Base-by-base conservation (phyloP, 345 rosid genomes). In the Lepidium sativum region DNA sequence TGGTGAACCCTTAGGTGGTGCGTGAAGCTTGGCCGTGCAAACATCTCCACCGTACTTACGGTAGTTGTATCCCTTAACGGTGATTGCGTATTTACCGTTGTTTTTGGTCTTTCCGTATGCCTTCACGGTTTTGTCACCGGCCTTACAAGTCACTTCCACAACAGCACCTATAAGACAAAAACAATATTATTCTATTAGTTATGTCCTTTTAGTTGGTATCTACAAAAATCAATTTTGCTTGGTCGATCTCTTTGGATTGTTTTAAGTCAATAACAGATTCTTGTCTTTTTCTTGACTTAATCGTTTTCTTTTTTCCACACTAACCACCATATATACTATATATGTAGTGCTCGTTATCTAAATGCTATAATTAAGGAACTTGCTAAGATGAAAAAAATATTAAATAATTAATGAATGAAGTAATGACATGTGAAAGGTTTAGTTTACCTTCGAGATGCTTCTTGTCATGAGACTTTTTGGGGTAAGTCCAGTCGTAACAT, bases 401-500 rank as follows among this genome's bases (percentile, higher is more conserved):
- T 27, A 27, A 5, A 5, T 21, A 47, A 66, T 23, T 65, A 58
- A 9, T 59, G 18, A 33, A n/a, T n/a, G n/a, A n/a, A n/a, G n/a
- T n/a, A n/a, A n/a, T n/a, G n/a, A 59, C 35, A 52, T 29, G 15
- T 45, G 54, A 13, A 60, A 66, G 61, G 12, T 21, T 51, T 29
- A 37, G 14, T 49, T 80, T 80, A 89, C 96, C 96, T 77, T 89
- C 64, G 42, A 86, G 90, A 53, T 89, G 96, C 39, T 86, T 89
- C 79, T 82, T 89, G 63, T 84, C 86, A 49, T 89, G 96, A 12
- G 76, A 76, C 18, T 74, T 72, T 6, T 64, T 57, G 2, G 89
- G 79, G 67, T 69, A 25, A 50, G 63, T 64, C 79, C 79, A 75
- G 75, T 75, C 79, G 41, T 75, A 75, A 54, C 79, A 75, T 45